Evolutionary conservation across 306 rosid species (phyloP).

Genomic region (Cicer pinnatifidum): DNA sequence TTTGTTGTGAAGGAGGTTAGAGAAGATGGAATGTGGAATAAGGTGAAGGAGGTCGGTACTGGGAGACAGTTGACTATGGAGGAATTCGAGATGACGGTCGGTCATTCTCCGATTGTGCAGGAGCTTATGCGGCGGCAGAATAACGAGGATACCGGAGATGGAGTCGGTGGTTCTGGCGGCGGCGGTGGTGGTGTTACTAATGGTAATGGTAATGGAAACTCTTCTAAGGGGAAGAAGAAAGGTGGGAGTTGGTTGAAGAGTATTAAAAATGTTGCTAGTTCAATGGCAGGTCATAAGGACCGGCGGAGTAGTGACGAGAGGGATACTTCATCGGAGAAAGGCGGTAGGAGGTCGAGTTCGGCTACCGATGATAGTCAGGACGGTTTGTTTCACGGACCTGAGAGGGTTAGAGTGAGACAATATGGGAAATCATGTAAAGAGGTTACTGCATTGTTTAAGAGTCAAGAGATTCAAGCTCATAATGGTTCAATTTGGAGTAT

Average conservation of each 20-base stretch:
- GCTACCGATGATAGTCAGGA: constrained; percentile 99
- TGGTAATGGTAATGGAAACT: constrained; percentile 43
- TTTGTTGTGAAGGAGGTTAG: constrained; percentile 87
- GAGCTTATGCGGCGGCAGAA: constrained; percentile 91
- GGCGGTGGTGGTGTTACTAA: constrained; percentile 36
- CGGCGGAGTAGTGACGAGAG: constrained; percentile 90
- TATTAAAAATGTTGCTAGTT: constrained; percentile 72
- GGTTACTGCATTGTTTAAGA: constrained; percentile 74
- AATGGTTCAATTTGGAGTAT: constrained; percentile 90
- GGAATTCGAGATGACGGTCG: constrained; percentile 95
- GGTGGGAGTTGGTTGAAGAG: constrained; percentile 86
- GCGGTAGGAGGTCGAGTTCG: constrained; percentile 91
- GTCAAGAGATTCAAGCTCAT: constrained; percentile 96
- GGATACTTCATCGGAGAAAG: constrained; percentile 89
- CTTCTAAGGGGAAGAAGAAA: constrained; percentile 73
- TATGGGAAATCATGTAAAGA: constrained; percentile 90
- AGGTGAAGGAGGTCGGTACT: constrained; percentile 83
- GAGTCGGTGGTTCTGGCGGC: constrained; percentile 1
- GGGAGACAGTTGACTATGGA: constrained; percentile 95
- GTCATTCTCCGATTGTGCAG: constrained; percentile 96
- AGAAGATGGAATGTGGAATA: constrained; percentile 80
- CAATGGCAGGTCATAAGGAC: constrained; percentile 72
- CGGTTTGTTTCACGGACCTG: constrained; percentile 80
- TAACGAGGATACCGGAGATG: constrained; percentile 58
- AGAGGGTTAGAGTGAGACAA: constrained; percentile 80